Conservation (phyloP, 129 eudicot species). For the Centella asiatica region DNA sequence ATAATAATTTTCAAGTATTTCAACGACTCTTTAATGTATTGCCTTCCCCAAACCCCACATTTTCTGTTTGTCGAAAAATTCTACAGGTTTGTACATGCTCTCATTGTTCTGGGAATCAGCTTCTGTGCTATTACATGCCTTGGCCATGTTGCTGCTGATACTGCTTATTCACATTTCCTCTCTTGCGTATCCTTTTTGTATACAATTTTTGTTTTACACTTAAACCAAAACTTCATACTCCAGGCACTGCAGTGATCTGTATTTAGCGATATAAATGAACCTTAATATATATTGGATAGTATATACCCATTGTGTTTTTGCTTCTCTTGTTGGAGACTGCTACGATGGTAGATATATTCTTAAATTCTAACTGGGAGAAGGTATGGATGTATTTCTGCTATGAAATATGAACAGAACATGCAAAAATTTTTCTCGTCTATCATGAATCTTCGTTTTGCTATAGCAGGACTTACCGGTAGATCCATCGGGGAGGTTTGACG, state of each 20-base stretch:
- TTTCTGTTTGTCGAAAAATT: not conserved
- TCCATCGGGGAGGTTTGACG: constrained; percentile 28
- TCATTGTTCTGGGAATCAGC: constrained; percentile 23
- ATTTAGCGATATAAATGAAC: not conserved
- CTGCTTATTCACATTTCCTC: constrained; percentile 17
- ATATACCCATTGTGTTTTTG: constrained; percentile 15
- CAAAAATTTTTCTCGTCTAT: not conserved
- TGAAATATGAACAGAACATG: not conserved
- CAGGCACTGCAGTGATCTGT: no score
- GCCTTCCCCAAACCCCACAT: no score
- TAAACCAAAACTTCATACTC: no score
- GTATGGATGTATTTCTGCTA: constrained; percentile 1
- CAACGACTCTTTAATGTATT: not conserved
- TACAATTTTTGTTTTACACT: no score
- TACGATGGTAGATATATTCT: constrained; percentile 15
- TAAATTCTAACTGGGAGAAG: constrained; percentile 26
- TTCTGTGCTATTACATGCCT: constrained; percentile 29
- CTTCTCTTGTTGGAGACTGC: constrained; percentile 25
- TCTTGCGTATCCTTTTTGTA: constrained; percentile 31
- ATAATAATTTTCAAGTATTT: not conserved
- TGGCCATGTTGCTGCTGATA: constrained; percentile 30
- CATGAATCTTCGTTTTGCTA: not conserved
- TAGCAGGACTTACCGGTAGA: constrained; percentile 30
- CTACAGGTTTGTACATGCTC: constrained; percentile 34
- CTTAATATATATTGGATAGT: constrained; percentile 23